Evolutionary conservation across 257 asterid genomes (phyloP), one percentile per base, ranked within the genome.

Genomic region (Solanum bulbocastanum): DNA sequence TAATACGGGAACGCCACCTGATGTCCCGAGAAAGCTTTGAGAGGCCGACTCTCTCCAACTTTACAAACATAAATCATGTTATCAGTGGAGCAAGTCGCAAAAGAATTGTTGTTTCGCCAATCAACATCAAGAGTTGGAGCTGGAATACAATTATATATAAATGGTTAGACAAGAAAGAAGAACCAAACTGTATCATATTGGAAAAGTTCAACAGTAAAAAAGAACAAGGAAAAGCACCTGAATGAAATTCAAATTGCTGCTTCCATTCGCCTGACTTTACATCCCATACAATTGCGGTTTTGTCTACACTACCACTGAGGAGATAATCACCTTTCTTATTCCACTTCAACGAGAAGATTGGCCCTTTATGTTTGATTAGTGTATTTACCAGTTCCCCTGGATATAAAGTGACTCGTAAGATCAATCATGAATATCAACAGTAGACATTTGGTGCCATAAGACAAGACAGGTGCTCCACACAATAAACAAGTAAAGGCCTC

Each of bases 11-110:
- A 88, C 88, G 85, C 83, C 69, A 97, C 99, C 99, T 94, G 94
- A 93, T 97, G 99, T 68, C 99, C 99, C 8, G 95, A 65, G 84
- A 96, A 96, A 87, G 91, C 91, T 93, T 92, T 96, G 86, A 94
- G 90, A 10, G 99, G 99, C 75, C 94, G 93, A 88, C 87, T 93
- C 90, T 95, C 99, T 82, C 99, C 99, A 87, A 97, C 93, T 94
- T 96, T 95, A 89, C 99, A 95, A 89, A 97, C 96, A 92, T 93
- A 92, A 90, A 97, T 97, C 99, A 95, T 96, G 93, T 92, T 92
- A 90, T 97, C 99, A n/a, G 98, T 94, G 88, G 99, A 96, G 94
- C 99, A 97, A 49, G 99, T 96, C 84, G 99, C 99, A 91, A 97
- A 97, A 10, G 97, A 88, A 90, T 88, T 91, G 88, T 94, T 95